phyloP scores from a whole-genome alignment of 164 flowering plant genomes.

The Stephania yunnanensis region DNA sequence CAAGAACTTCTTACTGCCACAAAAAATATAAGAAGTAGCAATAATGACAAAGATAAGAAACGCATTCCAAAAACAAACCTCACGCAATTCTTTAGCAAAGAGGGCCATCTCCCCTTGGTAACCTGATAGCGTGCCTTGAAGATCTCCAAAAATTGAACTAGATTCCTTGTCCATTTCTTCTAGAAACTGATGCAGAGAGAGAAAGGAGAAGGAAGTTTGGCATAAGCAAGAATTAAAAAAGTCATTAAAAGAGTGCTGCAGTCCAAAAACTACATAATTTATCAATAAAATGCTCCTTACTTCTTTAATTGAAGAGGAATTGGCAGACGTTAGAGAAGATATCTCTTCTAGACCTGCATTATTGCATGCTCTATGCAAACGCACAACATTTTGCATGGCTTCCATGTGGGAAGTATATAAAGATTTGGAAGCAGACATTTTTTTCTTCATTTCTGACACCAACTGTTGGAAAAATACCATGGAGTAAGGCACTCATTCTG shows the following conservation, averaged over 20 bases:
- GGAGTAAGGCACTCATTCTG: background rate
- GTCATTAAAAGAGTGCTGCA: background rate
- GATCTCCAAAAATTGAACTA: constrained; percentile 57
- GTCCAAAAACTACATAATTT: background rate
- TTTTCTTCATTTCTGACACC: constrained; percentile 52
- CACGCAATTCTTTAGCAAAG: constrained; percentile 74
- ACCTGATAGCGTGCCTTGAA: constrained; percentile 52
- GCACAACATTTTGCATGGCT: constrained; percentile 84
- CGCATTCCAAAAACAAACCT: constrained; percentile 41
- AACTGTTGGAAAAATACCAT: constrained; percentile 35
- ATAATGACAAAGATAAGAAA: background rate
- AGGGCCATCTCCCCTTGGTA: constrained; percentile 82
- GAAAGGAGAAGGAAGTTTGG: background rate
- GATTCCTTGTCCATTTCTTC: constrained; percentile 43
- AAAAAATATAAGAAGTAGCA: background rate
- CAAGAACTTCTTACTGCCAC: background rate
- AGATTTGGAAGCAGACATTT: constrained; percentile 50
- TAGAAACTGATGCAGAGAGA: constrained; percentile 42
- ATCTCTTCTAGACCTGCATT: constrained; percentile 78
- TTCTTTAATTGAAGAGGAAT: constrained; percentile 47
- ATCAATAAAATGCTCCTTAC: constrained; percentile 28
- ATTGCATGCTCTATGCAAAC: constrained; percentile 67
- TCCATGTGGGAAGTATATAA: constrained; percentile 72
- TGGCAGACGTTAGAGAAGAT: constrained; percentile 42
- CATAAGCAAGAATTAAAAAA: background rate